A percentile compares a stretch with the other conserved stretches of the same genome.
Evolutionary conservation across 768 basidiomycete species (phyloP).

Genomic region (Hygrophorus pudorinus): DNA sequence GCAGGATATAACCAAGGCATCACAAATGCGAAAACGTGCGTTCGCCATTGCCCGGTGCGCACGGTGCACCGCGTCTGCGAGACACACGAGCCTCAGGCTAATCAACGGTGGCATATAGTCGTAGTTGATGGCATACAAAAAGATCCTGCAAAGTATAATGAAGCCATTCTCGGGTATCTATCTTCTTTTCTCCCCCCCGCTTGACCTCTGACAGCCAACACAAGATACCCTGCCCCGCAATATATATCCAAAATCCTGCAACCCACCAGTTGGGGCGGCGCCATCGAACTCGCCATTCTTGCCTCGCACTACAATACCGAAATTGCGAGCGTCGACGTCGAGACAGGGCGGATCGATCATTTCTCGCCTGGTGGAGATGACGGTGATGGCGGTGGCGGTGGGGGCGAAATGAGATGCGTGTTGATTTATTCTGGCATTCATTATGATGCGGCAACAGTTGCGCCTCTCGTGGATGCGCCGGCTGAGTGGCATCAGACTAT

Average conservation of each 20-base stretch:
- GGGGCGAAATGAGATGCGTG: constrained; percentile 42
- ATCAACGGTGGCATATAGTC: constrained; percentile 32
- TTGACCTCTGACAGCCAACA: neutral
- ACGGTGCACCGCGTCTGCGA: no score
- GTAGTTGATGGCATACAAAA: constrained; percentile 73
- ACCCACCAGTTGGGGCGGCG: constrained; percentile 86
- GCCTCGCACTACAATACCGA: constrained; percentile 75
- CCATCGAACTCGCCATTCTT: constrained; percentile 85
- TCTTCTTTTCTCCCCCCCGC: neutral
- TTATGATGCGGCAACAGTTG: constrained; percentile 83
- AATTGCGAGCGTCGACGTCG: constrained; percentile 86
- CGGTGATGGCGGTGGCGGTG: constrained; percentile 23
- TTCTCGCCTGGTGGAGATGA: constrained; percentile 1
- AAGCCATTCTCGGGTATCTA: constrained; percentile 79
- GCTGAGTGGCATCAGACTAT: constrained; percentile 84
- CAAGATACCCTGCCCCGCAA: constrained; percentile 43
- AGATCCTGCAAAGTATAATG: constrained; percentile 65
- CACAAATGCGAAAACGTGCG: constrained; percentile 65
- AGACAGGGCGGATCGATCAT: constrained; percentile 76
- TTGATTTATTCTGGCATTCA: constrained; percentile 96
- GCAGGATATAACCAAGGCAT: constrained; percentile 66
- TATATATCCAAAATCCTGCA: constrained; percentile 80
- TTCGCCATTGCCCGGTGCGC: constrained; percentile 1
- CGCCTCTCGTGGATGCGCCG: constrained; percentile 69
- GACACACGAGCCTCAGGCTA: neutral